phyloP scores from a whole-genome alignment of 2,329 filamentous ascomycete genomes.

The Diplodia scrobiculata region DNA sequence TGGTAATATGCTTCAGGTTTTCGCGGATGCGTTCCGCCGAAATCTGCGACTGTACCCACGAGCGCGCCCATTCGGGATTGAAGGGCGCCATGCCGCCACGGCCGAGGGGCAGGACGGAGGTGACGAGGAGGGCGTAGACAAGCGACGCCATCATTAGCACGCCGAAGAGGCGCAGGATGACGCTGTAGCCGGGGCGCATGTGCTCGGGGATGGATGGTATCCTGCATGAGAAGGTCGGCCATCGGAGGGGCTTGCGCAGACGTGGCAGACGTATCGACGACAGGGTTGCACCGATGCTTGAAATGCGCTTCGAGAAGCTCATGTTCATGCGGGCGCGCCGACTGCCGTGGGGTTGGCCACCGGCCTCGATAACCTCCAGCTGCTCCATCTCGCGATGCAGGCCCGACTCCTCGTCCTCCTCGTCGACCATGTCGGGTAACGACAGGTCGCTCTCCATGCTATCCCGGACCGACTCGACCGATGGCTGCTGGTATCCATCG shows the following conservation, averaged over 20 bases:
- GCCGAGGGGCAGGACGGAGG: constrained; percentile 74
- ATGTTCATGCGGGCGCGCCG: constrained; percentile 40
- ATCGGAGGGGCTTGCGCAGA: constrained; percentile 34
- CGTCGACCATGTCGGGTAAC: constrained; percentile 56
- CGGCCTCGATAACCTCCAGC: constrained; percentile 51
- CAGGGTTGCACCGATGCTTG: constrained; percentile 59
- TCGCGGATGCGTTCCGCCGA: constrained; percentile 65
- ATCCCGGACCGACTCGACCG: constrained; percentile 76
- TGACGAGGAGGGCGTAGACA: constrained; percentile 82
- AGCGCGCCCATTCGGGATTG: constrained; percentile 78
- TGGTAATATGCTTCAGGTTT: constrained; percentile 74
- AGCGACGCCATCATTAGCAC: constrained; percentile 74
- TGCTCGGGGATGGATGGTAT: constrained; percentile 51
- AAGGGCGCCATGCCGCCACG: constrained; percentile 70
- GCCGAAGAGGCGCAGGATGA: constrained; percentile 73
- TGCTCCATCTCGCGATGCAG: constrained; percentile 83
- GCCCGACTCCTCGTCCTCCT: constrained; percentile 55
- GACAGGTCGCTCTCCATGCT: constrained; percentile 57
- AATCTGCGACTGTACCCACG: constrained; percentile 72
- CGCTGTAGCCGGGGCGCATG: constrained; percentile 60
- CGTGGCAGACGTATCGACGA: constrained; percentile 56
- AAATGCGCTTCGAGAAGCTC: constrained; percentile 60
- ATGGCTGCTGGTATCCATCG: constrained; percentile 64
- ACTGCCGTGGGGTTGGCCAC: constrained; percentile 36
- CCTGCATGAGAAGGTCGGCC: constrained; percentile 40